phyloP scores from a whole-genome alignment of 768 basidiomycete genomes.

The Macrolepiota fuliginosa region DNA sequence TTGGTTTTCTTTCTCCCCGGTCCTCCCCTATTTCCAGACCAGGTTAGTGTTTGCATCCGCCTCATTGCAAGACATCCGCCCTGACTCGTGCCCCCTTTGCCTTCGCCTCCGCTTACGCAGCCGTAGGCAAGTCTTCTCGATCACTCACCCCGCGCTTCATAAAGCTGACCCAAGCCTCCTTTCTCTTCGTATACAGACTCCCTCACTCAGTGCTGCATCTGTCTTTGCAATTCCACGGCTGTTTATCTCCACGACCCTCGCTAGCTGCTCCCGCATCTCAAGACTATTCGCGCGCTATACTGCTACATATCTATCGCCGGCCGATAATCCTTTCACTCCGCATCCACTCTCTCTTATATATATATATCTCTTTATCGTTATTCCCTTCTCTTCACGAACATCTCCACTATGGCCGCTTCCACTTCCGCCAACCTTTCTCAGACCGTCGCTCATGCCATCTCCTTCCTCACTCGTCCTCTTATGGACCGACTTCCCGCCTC shows the following conservation, averaged over 20 bases:
- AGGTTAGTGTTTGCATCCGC: constrained; percentile 18
- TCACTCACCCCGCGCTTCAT: constrained; percentile 13
- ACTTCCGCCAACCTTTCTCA: constrained; percentile 53
- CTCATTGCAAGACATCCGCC: constrained; percentile 9
- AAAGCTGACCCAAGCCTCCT: constrained; percentile 13
- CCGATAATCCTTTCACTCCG: constrained; percentile 46
- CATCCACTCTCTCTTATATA: constrained; percentile 11
- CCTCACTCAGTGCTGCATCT: constrained; percentile 8
- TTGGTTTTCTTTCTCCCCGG: constrained; percentile 24
- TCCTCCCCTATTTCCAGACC: constrained; percentile 19
- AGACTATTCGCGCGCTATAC: constrained; percentile 21
- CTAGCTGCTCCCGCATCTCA: constrained; percentile 30
- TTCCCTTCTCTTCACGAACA: constrained; percentile 18
- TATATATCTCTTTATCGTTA: constrained; percentile 13
- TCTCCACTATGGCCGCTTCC: constrained; percentile 34
- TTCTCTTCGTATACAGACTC: constrained; percentile 12
- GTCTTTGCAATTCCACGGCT: constrained; percentile 6
- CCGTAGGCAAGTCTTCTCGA: constrained; percentile 13
- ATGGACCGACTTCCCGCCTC: constrained; percentile 53
- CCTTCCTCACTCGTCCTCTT: constrained; percentile 70
- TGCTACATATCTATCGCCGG: constrained; percentile 50
- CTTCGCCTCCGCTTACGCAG: constrained; percentile 16
- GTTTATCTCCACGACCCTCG: constrained; percentile 23
- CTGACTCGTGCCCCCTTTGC: constrained; percentile 13
- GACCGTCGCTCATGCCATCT: constrained; percentile 71